phyloP scores from a whole-genome alignment of 805 yeast species.

The Ogataea pignaliae region DNA sequence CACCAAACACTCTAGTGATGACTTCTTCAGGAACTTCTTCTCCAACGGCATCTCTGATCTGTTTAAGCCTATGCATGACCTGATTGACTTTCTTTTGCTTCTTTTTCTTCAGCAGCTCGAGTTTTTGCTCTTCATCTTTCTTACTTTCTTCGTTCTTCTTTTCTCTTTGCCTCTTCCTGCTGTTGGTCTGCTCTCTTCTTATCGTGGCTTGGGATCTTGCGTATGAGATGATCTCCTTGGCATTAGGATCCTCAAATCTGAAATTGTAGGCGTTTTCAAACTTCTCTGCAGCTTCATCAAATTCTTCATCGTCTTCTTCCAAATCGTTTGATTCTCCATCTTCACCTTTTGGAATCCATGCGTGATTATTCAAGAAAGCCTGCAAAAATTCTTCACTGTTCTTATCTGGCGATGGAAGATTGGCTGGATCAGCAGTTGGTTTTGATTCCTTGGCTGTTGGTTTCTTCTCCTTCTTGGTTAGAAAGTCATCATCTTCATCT shows the following conservation, averaged over 20 bases:
- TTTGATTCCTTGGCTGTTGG: slow-evolving; percentile 14
- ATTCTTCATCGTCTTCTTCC: slow-evolving; percentile 75
- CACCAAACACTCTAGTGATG: slow-evolving; percentile 64
- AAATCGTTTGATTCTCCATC: slow-evolving; percentile 37
- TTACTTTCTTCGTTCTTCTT: slow-evolving; percentile 52
- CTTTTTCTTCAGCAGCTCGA: slow-evolving; percentile 62
- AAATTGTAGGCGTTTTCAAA: slow-evolving; percentile 93
- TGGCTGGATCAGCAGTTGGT: slow-evolving; percentile 15
- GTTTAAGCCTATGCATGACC: slow-evolving; percentile 64
- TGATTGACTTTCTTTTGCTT: slow-evolving; percentile 73
- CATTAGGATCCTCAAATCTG: slow-evolving; percentile 87
- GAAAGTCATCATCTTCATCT: slow-evolving; percentile 43
- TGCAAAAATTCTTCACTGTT: slow-evolving; percentile 68
- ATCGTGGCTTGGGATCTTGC: slow-evolving; percentile 93
- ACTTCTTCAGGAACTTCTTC: slow-evolving; percentile 55
- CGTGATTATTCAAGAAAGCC: slow-evolving; percentile 69
- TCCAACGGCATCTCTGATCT: slow-evolving; percentile 67
- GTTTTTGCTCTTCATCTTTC: slow-evolving; percentile 49
- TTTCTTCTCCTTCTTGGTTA: slow-evolving; percentile 53
- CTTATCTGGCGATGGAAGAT: slow-evolving; percentile 61
- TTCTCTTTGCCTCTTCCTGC: slow-evolving; percentile 81
- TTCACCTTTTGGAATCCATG: slow-evolving; percentile 83
- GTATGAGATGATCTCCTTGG: slow-evolving; percentile 88
- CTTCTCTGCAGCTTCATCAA: slow-evolving; percentile 86
- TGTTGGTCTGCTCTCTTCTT: slow-evolving; percentile 69